Evolutionary conservation across 371 early-diverging fungal genomes (phyloP), one percentile per base, ranked within the genome.

Genomic region (Fennellomyces sp.): DNA sequence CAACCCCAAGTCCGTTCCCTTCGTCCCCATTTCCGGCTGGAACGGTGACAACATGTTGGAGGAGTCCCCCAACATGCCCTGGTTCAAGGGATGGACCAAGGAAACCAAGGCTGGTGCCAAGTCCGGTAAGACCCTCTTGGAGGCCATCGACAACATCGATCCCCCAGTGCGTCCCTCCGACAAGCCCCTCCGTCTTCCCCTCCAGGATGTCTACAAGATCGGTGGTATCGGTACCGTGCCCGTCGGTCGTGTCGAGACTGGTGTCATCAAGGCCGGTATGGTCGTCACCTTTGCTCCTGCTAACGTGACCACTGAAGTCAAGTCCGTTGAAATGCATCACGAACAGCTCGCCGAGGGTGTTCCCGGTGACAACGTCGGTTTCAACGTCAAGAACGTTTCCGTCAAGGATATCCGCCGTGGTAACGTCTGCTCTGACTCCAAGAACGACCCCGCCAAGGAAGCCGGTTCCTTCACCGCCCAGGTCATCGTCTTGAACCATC

Each of bases 241-340:
- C 70, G 96, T 94, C 78, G 97, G 97, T 78, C 94, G 96, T 91
- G 95, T 97, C 75, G 96, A 97, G 85, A 93, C 94, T 66, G 97
- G 97, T 90, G 75, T 88, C 79, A 92, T 82, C 87, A 92, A 94
- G 86, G 82, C 82, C 54, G 92, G 93, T 95, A 94, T 94, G 95
- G 89, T 92, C 64, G 94, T 95, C 64, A 88, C 85, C 78, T 94
- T 95, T 76, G 94, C 95, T 65, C 95, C 97, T 61, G 77, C 88
- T 70, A 77, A 77, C 70, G 88, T 94, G 70, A 82, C 93, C 80
- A 93, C 95, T 87, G 94, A 95, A 86, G 97, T 96, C 84, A 94
- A 94, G 89, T 95, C 96, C 84, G 95, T 97, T 66, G 96, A 96
- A 87, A 97, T 96, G 98, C 98, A 96, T 84, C 95, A 96, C 94